Evolutionary conservation across 768 basidiomycete species (phyloP).

Genomic region (Asterophora parasitica): DNA sequence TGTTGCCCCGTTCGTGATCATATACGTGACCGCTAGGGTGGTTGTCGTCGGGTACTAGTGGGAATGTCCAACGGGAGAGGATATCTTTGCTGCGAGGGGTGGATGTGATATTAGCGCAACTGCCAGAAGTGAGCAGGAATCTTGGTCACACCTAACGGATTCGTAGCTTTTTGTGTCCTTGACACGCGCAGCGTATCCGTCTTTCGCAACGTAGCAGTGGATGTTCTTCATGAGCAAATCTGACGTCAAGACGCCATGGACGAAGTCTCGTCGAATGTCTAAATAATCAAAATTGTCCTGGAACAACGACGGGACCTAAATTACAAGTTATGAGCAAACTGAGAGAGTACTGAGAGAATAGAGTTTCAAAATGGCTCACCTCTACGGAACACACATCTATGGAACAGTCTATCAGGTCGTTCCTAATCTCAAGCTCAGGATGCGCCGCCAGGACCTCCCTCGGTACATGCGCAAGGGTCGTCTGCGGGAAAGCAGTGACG

Average conservation of each 20-base stretch:
- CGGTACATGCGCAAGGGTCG: conserved; percentile 60
- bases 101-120: background rate
- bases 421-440: conserved; percentile 79
- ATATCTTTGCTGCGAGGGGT: conserved; percentile 76
- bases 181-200: conserved; percentile 90
- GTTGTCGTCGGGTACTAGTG: conserved; percentile 92
- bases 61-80: conserved; percentile 90
- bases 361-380: conserved; percentile 42
- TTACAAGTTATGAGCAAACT: conserved; percentile 3
- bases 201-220: conserved; percentile 81
- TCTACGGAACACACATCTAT: conserved; percentile 95
- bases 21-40: conserved; percentile 79
- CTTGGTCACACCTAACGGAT: conserved; percentile 62
- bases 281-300: conserved; percentile 99
- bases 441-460: conserved; percentile 69
- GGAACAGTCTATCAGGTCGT: conserved; percentile 83
- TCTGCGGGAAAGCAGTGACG: conserved; percentile 63
- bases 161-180: conserved; percentile 92
- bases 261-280: conserved; percentile 88
- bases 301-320: conserved; percentile 88
- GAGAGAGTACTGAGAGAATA: background rate
- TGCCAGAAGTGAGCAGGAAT: conserved; percentile 6
- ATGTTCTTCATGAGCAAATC: conserved; percentile 95
- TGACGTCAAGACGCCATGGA: conserved; percentile 90
- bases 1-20: conserved; percentile 83